phyloP scores from a whole-genome alignment of 2,329 filamentous ascomycete genomes.

The Emergomyces pasteurianus region DNA sequence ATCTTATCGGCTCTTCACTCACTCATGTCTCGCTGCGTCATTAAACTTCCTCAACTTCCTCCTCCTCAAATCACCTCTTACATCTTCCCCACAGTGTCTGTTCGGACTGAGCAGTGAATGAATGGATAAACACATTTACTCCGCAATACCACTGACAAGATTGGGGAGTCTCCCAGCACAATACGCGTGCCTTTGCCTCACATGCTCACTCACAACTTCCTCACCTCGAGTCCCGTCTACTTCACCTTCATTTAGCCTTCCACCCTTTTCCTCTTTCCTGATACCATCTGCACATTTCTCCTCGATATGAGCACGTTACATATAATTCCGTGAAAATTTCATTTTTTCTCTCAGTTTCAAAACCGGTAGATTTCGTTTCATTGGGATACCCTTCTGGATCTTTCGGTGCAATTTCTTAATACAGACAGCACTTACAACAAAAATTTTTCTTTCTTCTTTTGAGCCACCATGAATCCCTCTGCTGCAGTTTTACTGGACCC shows the following conservation, averaged over 20 bases:
- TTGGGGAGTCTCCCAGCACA: neutral
- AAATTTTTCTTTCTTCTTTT: neutral
- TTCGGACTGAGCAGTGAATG: neutral
- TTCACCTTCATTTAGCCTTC: neutral
- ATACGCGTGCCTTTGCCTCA: neutral
- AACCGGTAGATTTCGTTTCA: neutral
- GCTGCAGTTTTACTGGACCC: conserved; percentile 35
- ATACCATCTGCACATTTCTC: neutral
- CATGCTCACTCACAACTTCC: neutral
- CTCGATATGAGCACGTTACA: neutral
- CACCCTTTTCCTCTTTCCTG: neutral
- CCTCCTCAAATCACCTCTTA: neutral
- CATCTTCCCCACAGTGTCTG: neutral
- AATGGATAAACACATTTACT: neutral
- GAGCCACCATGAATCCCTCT: conserved; percentile 6
- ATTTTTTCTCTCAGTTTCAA: neutral
- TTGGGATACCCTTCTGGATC: neutral
- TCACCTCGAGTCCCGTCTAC: neutral
- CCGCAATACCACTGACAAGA: neutral
- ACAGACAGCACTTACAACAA: too few species aligned
- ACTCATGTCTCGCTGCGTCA: neutral
- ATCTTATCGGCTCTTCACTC: neutral
- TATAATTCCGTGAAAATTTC: neutral
- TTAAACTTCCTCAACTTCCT: neutral
- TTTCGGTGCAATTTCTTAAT: neutral